phyloP scores from a whole-genome alignment of 192 early-diverging fungal genomes.

The Mortierella claussenii region DNA sequence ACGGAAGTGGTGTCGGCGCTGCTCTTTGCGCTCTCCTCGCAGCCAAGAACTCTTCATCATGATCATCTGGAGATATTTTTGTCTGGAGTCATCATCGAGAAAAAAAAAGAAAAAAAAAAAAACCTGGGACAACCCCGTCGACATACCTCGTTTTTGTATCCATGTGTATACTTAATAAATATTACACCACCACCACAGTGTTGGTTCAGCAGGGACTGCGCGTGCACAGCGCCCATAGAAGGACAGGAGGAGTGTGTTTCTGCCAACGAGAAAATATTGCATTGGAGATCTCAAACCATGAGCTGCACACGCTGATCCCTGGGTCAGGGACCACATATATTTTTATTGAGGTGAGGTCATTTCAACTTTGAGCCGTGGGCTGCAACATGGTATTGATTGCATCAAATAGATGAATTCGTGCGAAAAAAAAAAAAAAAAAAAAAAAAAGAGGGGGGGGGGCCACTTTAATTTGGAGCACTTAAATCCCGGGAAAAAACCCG shows the following conservation, averaged over 20 bases:
- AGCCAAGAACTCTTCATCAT: slow-evolving; percentile 30
- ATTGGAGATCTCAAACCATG: no score
- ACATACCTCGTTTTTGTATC: no score
- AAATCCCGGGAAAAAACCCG: background rate
- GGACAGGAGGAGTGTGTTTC: no score
- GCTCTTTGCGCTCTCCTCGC: slow-evolving; percentile 61
- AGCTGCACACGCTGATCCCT: no score
- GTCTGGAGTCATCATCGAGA: background rate
- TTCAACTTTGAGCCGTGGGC: background rate
- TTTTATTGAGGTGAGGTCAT: background rate
- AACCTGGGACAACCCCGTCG: no score
- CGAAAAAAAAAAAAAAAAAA: background rate
- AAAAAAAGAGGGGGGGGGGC: background rate
- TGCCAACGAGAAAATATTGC: no score
- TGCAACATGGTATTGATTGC: background rate
- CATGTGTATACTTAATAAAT: no score
- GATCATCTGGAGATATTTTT: background rate
- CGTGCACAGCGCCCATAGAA: no score
- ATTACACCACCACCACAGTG: no score
- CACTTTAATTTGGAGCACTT: no score
- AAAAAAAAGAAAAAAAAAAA: slow-evolving; percentile 1
- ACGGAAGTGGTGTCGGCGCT: slow-evolving; percentile 87
- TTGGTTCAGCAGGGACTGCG: no score
- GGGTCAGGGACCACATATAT: no score
- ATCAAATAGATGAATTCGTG: background rate